Percentiles rank a stretch among this genome's conserved stretches.
Conservation (phyloP, 2,329 filamentous ascomycete species). For the Paracorniculantispora psalliotae region DNA sequence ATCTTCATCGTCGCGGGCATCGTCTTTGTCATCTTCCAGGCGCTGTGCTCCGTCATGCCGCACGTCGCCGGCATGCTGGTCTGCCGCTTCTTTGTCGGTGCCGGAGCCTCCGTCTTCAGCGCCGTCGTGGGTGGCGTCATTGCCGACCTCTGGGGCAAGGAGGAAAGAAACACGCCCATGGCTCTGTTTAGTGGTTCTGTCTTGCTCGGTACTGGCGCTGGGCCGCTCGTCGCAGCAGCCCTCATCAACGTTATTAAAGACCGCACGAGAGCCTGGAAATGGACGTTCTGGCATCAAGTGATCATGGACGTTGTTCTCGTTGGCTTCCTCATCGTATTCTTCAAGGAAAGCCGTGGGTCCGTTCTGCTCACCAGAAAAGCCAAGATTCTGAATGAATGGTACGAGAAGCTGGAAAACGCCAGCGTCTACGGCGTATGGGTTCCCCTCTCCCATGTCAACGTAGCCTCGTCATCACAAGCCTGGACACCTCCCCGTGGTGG, state of each 20-base stretch:
- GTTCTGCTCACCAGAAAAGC: slow-evolving; percentile 77
- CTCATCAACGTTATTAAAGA: slow-evolving; percentile 57
- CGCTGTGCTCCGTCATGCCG: slow-evolving; percentile 66
- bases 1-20: slow-evolving; percentile 73
- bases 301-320: slow-evolving; percentile 61
- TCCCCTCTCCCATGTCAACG: neutral
- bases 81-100: slow-evolving; percentile 69
- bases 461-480: neutral
- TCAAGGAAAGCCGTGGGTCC: slow-evolving; percentile 76
- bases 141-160: slow-evolving; percentile 74
- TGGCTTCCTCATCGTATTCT: slow-evolving; percentile 59
- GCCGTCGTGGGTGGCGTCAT: slow-evolving; percentile 93
- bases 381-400: slow-evolving; percentile 69
- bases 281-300: slow-evolving; percentile 84
- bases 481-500: neutral
- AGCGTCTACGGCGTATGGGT: slow-evolving; percentile 52
- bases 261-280: slow-evolving; percentile 59
- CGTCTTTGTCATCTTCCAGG: slow-evolving; percentile 65
- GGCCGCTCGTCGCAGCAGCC: slow-evolving; percentile 66
- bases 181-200: slow-evolving; percentile 77
- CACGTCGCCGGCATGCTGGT: slow-evolving; percentile 70
- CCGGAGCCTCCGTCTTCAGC: slow-evolving; percentile 73
- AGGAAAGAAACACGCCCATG: slow-evolving; percentile 85
- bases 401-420: slow-evolving; percentile 62
- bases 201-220: slow-evolving; percentile 72